Evolutionary conservation across 176 grass and related monocot genomes (phyloP), one percentile per base, ranked within the genome.

Genomic region (Alloteropsis semialata): DNA sequence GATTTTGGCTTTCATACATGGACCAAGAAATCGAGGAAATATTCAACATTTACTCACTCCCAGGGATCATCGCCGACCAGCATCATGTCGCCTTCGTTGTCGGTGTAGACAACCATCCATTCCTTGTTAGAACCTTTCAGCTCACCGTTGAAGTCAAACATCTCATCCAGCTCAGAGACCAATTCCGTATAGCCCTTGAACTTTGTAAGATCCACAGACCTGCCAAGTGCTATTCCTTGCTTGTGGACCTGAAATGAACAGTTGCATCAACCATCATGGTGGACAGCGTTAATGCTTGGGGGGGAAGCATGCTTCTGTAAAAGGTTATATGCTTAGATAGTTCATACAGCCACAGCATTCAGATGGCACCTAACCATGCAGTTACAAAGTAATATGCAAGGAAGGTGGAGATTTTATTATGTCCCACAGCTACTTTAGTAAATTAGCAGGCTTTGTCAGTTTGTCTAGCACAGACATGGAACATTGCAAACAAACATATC

Each of bases 51-150:
- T n/a, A 86, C 96, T 77, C 74, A 99, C 96, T 87, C 77, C 96
- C 96, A 99, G 50, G 93, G 93, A 77, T 99, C 96, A 71, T 99
- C 96, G 19, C 96, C 96, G 45, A 99, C 96, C 28, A 99, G 96
- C 96, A 99, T 99, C 91, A 96, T 99, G 70, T 99, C 96, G 8
- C 91, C 91, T 82, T 99, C 96, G 0, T 93, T 82, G 48, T 99
- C 96, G 10, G 89, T 96, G 87, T 96, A 99, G 19, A 99, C 93
- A 72, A 99, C 89, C 76, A 90, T 79, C 96, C 96, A 99, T 21
- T 92, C 92, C 69, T 83, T 99, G 72, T 76, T 83, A 53, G 85
- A 66, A 79, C 71, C 54, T 78, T 88, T 84, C 61, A 99, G 77
- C 53, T 95, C 87, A 1, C 96, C 96, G 2, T 89, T 84, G 33